Conservation (phyloP, 2,329 filamentous ascomycete genomes). For the Hirsutella minnesotensis region DNA sequence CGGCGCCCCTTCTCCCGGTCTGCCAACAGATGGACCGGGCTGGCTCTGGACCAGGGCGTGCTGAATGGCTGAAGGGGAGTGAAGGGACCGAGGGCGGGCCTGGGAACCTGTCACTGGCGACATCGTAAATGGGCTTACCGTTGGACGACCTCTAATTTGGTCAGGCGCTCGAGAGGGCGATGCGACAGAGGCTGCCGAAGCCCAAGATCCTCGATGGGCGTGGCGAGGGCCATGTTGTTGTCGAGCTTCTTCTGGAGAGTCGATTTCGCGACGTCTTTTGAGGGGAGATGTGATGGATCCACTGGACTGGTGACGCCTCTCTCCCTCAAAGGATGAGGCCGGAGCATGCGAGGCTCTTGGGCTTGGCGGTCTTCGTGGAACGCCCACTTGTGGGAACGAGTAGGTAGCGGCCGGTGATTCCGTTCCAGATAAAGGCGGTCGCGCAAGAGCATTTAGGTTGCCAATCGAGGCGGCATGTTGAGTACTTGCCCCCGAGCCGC, state of each 20-base stretch:
- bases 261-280: constrained; percentile 20
- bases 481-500: constrained; percentile 18
- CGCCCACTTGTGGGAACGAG: constrained; percentile 18
- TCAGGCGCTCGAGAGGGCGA: too few species aligned
- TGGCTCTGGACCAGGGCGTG: constrained; percentile 10
- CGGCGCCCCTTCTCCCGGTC: constrained; percentile 11
- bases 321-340: constrained; percentile 16
- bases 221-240: too few species aligned
- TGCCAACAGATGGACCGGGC: constrained; percentile 10
- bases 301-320: constrained; percentile 10
- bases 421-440: constrained; percentile 16
- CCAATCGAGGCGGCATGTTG: constrained; percentile 21
- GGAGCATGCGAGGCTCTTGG: constrained; percentile 17
- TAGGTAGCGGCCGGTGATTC: constrained; percentile 18
- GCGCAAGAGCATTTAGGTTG: constrained; percentile 13
- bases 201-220: too few species aligned
- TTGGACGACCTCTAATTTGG: too few species aligned
- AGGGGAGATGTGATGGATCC: constrained; percentile 13
- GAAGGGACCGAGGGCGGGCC: constrained; percentile 6
- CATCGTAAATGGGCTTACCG: constrained; percentile 9
- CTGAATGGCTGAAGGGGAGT: constrained; percentile 11
- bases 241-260: constrained; percentile 14
- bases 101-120: constrained; percentile 9
- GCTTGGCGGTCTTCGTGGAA: constrained; percentile 18
- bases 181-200: too few species aligned